Evolutionary conservation across 2,329 filamentous ascomycete species (phyloP).

Genomic region (Colletotrichum sidae): DNA sequence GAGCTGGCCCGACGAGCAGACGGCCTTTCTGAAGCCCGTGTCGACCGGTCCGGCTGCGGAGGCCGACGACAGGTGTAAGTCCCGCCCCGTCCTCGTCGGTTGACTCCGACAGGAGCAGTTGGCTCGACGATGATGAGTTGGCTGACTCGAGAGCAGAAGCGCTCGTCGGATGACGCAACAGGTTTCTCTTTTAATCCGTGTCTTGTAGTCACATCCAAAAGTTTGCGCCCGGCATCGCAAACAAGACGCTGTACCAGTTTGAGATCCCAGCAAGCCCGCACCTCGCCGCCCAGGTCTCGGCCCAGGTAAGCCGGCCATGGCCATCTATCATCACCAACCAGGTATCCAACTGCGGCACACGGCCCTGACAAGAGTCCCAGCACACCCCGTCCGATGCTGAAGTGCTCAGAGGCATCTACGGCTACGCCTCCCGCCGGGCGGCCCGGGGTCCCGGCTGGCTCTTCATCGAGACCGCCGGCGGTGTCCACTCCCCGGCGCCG

Average conservation of each 20-base stretch:
- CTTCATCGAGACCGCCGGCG: conserved; percentile 84
- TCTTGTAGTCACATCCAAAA: conserved; percentile 68
- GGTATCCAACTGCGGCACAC: neutral
- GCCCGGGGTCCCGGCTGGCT: conserved; percentile 64
- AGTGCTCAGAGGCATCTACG: conserved; percentile 61
- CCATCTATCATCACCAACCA: neutral
- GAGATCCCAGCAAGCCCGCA: conserved; percentile 82
- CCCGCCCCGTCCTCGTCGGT: neutral
- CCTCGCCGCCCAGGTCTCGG: conserved; percentile 68
- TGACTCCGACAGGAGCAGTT: neutral
- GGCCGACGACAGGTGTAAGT: conserved; percentile 74
- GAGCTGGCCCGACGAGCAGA: conserved; percentile 57
- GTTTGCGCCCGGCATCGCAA: conserved; percentile 63
- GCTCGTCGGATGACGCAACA: too few species aligned
- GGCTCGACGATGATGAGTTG: too few species aligned
- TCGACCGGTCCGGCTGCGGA: conserved; percentile 79
- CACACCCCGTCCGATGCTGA: conserved; percentile 60
- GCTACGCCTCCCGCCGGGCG: conserved; percentile 57
- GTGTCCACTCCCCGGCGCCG: conserved; percentile 82
- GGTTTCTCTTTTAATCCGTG: neutral
- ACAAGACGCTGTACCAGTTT: conserved; percentile 76
- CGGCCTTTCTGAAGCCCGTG: conserved; percentile 82
- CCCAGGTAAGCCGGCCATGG: conserved; percentile 50
- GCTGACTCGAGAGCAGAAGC: too few species aligned
- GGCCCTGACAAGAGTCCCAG: neutral